Evolutionary conservation across 176 grass and related monocot species (phyloP).

Genomic region (Aegilops longissima): DNA sequence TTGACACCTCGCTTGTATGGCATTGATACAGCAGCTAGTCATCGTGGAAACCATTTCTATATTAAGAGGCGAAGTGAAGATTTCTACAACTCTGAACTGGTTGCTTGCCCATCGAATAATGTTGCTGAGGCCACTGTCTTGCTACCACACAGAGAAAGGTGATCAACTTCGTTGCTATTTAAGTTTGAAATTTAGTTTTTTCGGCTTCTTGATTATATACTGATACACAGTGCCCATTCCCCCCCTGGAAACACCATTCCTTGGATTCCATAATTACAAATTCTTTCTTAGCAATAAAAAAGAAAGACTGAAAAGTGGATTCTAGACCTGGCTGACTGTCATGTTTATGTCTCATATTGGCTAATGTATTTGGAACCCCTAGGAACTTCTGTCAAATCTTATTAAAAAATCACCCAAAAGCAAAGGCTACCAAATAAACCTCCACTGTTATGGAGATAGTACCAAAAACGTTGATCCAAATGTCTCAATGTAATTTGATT

Average conservation of each 20-base stretch:
- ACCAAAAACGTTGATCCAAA: not conserved
- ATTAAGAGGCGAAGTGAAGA: slow-evolving; percentile 76
- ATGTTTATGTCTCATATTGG: slow-evolving; percentile 7
- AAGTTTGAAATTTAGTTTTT: slow-evolving; percentile 6
- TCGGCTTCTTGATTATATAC: slow-evolving; percentile 2
- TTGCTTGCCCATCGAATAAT: slow-evolving; percentile 77
- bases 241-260: not conserved
- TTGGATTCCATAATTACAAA: not conserved
- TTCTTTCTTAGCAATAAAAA: not conserved
- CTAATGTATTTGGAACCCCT: slow-evolving; percentile 3
- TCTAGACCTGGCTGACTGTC: not conserved
- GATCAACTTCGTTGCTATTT: not conserved
- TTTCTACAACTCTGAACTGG: slow-evolving; percentile 86
- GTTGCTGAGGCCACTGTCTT: slow-evolving; percentile 65
- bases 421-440: not conserved
- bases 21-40: slow-evolving; percentile 77
- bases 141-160: slow-evolving; percentile 94
- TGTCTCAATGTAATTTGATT: slow-evolving; percentile 2
- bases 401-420: not conserved
- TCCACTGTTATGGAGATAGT: not conserved
- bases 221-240: not conserved
- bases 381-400: not conserved
- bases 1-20: slow-evolving; percentile 74
- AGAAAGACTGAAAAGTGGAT: slow-evolving; percentile 4
- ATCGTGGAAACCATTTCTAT: slow-evolving; percentile 84